Evolutionary conservation across 805 yeast species (phyloP).

Genomic region (Wickerhamomyces xylosicus): DNA sequence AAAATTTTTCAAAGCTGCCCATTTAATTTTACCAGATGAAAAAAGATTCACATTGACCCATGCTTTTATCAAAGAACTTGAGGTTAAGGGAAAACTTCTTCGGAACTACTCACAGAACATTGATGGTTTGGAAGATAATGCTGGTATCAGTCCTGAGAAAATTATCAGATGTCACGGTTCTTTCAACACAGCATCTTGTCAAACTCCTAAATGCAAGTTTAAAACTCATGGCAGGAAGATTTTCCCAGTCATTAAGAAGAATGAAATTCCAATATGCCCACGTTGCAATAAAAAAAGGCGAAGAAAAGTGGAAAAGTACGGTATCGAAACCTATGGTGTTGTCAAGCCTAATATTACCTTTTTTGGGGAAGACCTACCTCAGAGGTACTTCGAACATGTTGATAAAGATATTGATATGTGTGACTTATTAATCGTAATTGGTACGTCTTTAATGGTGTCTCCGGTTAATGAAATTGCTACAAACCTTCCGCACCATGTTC

Average conservation of each 20-base stretch:
- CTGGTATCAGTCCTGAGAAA: constrained; percentile 57
- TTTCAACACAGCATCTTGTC: constrained; percentile 79
- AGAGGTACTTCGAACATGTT: constrained; percentile 48
- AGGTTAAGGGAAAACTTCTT: constrained; percentile 66
- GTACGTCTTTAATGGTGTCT: constrained; percentile 85
- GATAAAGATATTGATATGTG: constrained; percentile 54
- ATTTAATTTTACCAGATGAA: constrained; percentile 71
- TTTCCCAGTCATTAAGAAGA: constrained; percentile 44
- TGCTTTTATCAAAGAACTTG: constrained; percentile 61
- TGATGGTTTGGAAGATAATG: constrained; percentile 76
- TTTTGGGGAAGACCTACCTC: constrained; percentile 79
- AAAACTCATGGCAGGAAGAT: constrained; percentile 57
- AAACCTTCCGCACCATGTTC: constrained; percentile 57
- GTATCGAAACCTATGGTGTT: constrained; percentile 55
- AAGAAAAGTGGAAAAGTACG: constrained; percentile 17
- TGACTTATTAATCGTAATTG: constrained; percentile 76
- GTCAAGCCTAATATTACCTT: constrained; percentile 90
- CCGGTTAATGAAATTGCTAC: constrained; percentile 89
- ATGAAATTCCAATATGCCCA: constrained; percentile 66
- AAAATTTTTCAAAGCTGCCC: constrained; percentile 77
- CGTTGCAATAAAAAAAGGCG: constrained; percentile 40
- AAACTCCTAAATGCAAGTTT: constrained; percentile 47
- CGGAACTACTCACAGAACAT: constrained; percentile 89
- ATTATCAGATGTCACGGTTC: constrained; percentile 90
- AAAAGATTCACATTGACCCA: constrained; percentile 65